A percentile compares a stretch with the other conserved stretches of the same genome.
Conservation (phyloP, 768 basidiomycete species). For the Podaxis carcinomalis region DNA sequence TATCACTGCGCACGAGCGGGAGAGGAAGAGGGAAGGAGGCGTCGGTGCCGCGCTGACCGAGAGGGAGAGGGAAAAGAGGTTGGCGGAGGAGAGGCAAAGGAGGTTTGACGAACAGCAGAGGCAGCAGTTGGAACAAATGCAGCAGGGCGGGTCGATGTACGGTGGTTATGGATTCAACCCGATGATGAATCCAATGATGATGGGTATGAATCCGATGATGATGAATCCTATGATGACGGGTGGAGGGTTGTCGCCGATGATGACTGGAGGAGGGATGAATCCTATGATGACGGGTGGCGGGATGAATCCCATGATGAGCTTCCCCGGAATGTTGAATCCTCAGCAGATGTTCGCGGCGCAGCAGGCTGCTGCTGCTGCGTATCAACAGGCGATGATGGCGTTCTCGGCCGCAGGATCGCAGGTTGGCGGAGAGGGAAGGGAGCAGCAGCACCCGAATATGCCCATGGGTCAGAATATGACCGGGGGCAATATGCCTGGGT, state of each 20-base stretch:
- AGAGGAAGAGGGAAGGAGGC: constrained; percentile 91
- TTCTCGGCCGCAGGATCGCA: constrained; percentile 75
- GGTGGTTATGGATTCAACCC: constrained; percentile 58
- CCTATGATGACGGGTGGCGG: constrained; percentile 43
- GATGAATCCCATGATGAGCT: constrained; percentile 45
- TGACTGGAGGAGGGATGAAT: constrained; percentile 39
- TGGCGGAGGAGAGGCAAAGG: constrained; percentile 90
- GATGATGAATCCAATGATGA: constrained; percentile 79
- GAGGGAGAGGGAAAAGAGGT: constrained; percentile 86
- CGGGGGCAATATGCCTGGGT: constrained; percentile 36
- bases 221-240: constrained; percentile 47
- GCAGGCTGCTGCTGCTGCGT: constrained; percentile 81
- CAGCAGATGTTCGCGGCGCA: constrained; percentile 80
- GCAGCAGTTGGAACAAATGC: constrained; percentile 88
- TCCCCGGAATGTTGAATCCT: constrained; percentile 67
- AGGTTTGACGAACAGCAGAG: constrained; percentile 89
- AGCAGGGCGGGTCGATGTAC: constrained; percentile 72
- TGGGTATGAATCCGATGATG: constrained; percentile 49
- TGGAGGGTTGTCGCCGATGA: constrained; percentile 48
- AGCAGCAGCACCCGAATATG: constrained; percentile 30
- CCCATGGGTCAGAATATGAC: constrained; percentile 54
- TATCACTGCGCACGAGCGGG: constrained; percentile 92
- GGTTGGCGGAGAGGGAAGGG: constrained; percentile 55
- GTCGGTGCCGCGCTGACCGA: constrained; percentile 94
- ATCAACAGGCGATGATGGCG: constrained; percentile 86